Evolutionary conservation across 2,329 filamentous ascomycete species (phyloP).

Genomic region (Aspergillus carbonarius): DNA sequence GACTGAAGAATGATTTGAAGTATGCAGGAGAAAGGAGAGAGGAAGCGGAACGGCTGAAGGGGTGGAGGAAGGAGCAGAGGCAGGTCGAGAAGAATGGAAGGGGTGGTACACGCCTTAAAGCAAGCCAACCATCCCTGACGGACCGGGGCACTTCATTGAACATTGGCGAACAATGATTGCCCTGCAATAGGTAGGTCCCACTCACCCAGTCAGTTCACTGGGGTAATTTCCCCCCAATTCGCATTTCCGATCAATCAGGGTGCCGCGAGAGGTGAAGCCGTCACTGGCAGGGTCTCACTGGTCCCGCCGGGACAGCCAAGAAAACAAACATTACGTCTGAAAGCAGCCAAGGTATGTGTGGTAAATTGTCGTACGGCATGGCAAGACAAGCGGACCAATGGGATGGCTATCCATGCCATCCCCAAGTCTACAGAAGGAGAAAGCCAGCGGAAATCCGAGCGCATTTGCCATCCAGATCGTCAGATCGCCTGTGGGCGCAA

Average conservation of each 20-base stretch:
- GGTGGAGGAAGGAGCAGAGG: conserved; percentile 1
- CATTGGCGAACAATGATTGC: background rate
- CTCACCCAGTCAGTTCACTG: background rate
- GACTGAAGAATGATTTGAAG: conserved; percentile 14
- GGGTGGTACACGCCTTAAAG: conserved; percentile 6
- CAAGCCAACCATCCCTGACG: conserved; percentile 10
- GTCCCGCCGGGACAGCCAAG: background rate
- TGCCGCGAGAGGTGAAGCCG: background rate
- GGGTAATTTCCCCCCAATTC: background rate
- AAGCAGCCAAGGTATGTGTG: conserved; percentile 5
- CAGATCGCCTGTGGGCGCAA: background rate
- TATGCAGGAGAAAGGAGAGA: conserved; percentile 11
- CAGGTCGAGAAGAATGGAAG: conserved; percentile 1
- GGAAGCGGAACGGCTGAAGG: background rate
- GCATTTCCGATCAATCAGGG: background rate
- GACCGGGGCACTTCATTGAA: conserved; percentile 5
- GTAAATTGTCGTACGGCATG: background rate
- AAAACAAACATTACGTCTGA: background rate
- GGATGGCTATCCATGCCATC: background rate
- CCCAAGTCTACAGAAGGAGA: background rate
- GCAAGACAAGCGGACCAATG: background rate
- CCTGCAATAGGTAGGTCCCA: background rate
- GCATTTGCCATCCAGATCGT: background rate
- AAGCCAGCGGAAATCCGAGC: background rate
- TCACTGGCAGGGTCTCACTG: background rate